These are phyloP conservation scores for Clathrospora elynae DNA, from an alignment of 2,329 filamentous ascomycete genomes.

Conservation along the genomic window DNA sequence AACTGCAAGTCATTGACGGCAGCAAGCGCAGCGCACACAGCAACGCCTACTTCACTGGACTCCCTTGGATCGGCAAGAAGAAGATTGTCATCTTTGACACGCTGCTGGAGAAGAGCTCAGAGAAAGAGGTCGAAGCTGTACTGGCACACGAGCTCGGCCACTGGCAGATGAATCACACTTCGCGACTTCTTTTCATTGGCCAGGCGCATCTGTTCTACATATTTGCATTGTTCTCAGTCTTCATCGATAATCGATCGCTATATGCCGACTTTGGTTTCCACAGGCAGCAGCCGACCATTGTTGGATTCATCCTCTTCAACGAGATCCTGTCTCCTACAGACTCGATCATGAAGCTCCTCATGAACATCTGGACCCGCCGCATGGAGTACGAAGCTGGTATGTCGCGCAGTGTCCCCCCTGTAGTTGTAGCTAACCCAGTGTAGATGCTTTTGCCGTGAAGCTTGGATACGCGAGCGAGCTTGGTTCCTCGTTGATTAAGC, in stretches of 20 bases:
- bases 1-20: constrained; percentile 93
- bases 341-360: constrained; percentile 87
- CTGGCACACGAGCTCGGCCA: constrained; percentile 95
- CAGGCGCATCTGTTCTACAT: constrained; percentile 95
- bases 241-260: constrained; percentile 91
- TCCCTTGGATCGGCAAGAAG: constrained; percentile 89
- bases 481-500: constrained; percentile 87
- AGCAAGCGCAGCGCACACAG: constrained; percentile 87
- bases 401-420: constrained; percentile 10
- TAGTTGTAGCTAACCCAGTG: constrained; percentile 27
- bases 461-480: constrained; percentile 86
- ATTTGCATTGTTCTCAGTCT: constrained; percentile 94
- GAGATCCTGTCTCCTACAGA: constrained; percentile 95
- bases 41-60: constrained; percentile 94
- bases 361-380: constrained; percentile 93
- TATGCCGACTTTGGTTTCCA: constrained; percentile 91
- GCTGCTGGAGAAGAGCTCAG: constrained; percentile 90
- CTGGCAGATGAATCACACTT: constrained; percentile 96
- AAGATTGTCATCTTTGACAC: constrained; percentile 99
- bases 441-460: constrained; percentile 80
- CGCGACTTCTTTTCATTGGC: constrained; percentile 79
- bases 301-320: constrained; percentile 96
- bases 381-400: constrained; percentile 93
- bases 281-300: constrained; percentile 83
- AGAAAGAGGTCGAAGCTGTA: constrained; percentile 91